These are phyloP conservation scores for Fusarium ramigenum DNA, from an alignment of 2,329 filamentous ascomycete genomes.

Conservation along the genomic window DNA sequence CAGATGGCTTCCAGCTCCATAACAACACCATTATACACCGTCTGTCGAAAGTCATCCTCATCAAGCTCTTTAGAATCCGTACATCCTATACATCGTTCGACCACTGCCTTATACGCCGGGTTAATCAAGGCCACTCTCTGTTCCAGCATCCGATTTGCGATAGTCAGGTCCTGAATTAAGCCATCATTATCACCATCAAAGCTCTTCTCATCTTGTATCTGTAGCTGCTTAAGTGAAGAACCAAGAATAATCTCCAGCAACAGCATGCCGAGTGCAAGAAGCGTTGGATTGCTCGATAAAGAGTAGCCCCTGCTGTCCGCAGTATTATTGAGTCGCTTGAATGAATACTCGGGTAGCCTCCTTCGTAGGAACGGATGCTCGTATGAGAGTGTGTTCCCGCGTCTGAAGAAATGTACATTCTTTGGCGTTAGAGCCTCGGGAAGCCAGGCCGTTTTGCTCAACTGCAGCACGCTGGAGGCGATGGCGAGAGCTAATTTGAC, in stretches of 20 bases:
- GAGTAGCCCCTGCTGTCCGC: accelerated
- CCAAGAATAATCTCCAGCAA: not conserved
- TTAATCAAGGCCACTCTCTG: not conserved
- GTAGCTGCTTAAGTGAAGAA: not conserved
- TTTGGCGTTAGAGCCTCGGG: not conserved
- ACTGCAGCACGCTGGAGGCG: not conserved
- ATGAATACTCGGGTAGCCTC: accelerated
- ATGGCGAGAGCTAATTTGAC: not conserved
- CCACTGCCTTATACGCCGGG: not conserved
- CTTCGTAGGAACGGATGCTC: not conserved
- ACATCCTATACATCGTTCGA: not conserved
- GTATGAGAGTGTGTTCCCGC: accelerated
- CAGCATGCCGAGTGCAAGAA: not conserved
- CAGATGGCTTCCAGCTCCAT: not conserved
- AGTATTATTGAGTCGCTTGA: accelerated
- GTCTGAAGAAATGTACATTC: not conserved
- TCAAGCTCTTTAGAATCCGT: not conserved
- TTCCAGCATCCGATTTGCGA: not conserved
- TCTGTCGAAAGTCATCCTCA: not conserved
- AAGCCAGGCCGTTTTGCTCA: not conserved
- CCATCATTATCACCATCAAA: not conserved
- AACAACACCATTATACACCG: not conserved
- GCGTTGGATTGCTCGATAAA: not conserved
- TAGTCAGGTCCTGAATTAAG: not conserved
- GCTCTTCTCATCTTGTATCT: accelerated